Conservation (phyloP, 352 stramenopile genomes). For the Pythium vanterpoolii region DNA sequence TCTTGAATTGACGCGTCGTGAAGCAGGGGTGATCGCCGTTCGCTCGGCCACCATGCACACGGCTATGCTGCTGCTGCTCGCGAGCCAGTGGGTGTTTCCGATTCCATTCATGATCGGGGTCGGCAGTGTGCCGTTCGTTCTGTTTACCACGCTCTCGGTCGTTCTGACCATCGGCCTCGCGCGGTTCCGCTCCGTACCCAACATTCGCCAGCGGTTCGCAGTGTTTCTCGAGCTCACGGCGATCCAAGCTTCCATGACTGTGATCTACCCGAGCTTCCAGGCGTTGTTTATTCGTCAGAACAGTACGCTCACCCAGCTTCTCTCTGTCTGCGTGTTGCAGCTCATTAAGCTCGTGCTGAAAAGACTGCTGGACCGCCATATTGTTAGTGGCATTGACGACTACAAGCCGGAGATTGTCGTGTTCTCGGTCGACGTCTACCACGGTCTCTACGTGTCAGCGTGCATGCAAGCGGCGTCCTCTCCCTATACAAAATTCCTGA, state of each 20-base stretch:
- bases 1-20: background rate
- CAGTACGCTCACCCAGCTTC: conserved; percentile 5
- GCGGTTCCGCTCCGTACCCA: conserved; percentile 18
- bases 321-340: conserved; percentile 26
- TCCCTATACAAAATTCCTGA: background rate
- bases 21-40: background rate
- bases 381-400: conserved; percentile 3
- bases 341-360: conserved; percentile 39
- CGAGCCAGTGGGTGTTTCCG: conserved; percentile 30
- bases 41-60: background rate
- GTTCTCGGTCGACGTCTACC: conserved; percentile 11
- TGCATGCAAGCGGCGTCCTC: conserved; percentile 8
- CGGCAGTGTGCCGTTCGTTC: conserved; percentile 16
- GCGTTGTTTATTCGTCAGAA: conserved; percentile 25
- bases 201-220: conserved; percentile 20
- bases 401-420: conserved; percentile 9
- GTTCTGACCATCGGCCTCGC: conserved; percentile 21
- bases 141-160: conserved; percentile 15
- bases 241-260: conserved; percentile 26
- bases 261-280: conserved; percentile 36
- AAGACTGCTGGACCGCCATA: conserved; percentile 23
- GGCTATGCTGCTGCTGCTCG: conserved; percentile 19
- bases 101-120: conserved; percentile 35
- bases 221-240: conserved; percentile 8
- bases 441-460: conserved; percentile 8